A percentile compares a stretch with the other conserved stretches of the same genome.
Conservation (phyloP, 129 eudicot genomes). For the Kitagawia praeruptora region DNA sequence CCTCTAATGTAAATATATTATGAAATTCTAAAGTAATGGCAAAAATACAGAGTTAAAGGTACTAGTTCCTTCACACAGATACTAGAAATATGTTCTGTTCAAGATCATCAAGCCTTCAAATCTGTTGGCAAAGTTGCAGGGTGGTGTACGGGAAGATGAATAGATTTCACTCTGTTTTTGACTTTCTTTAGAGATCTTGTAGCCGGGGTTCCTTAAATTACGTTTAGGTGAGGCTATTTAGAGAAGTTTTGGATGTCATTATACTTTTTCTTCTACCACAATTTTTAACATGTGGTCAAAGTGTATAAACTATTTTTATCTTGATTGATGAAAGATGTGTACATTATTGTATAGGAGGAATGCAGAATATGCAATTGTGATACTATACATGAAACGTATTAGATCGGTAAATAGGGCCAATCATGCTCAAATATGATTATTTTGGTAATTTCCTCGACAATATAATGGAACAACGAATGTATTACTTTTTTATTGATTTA, state of each 20-base stretch:
- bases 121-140: constrained; percentile 3
- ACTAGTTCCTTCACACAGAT: neutral
- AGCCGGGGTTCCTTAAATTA: neutral
- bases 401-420: no score
- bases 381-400: no score
- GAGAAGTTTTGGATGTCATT: neutral
- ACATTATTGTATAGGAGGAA: neutral
- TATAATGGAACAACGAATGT: no score
- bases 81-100: neutral
- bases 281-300: constrained; percentile 4
- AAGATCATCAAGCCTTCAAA: neutral
- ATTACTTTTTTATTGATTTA: no score
- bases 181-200: neutral
- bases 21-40: neutral
- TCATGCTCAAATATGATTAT: no score
- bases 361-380: neutral
- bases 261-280: neutral
- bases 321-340: neutral
- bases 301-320: neutral
- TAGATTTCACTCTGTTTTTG: neutral
- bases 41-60: neutral
- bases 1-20: constrained; percentile 57
- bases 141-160: neutral
- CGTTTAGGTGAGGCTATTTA: neutral
- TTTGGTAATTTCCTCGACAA: no score